Conservation (phyloP, 352 stramenopile species). For the Pythium periplocum region DNA sequence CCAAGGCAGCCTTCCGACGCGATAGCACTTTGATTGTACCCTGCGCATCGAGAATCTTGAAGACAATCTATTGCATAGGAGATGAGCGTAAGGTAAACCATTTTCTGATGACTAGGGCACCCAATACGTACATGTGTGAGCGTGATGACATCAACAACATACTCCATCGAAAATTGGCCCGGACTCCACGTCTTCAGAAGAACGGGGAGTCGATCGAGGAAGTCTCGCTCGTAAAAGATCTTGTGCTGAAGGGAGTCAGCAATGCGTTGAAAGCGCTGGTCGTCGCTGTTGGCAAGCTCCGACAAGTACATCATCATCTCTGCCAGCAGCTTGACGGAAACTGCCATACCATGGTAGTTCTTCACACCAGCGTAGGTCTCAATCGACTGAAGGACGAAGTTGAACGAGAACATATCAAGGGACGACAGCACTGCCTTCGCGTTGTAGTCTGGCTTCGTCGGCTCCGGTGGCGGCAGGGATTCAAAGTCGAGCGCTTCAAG, state of each 20-base stretch:
- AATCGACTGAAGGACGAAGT: constrained; percentile 86
- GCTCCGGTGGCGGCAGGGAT: constrained; percentile 25
- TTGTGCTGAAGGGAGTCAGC: constrained; percentile 85
- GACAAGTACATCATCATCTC: constrained; percentile 87
- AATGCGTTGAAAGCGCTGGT: constrained; percentile 75
- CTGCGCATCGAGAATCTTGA: constrained; percentile 82
- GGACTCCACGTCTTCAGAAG: constrained; percentile 77
- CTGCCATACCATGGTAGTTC: constrained; percentile 79
- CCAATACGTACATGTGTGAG: constrained; percentile 66
- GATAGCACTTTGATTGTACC: constrained; percentile 83
- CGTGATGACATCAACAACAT: constrained; percentile 77
- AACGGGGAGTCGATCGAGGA: constrained; percentile 76
- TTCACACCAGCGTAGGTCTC: constrained; percentile 79
- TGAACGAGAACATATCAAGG: constrained; percentile 90
- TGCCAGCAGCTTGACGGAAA: constrained; percentile 67
- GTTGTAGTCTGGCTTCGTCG: constrained; percentile 49
- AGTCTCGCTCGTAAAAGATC: constrained; percentile 86
- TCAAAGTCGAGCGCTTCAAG: constrained; percentile 55
- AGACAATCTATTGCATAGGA: constrained; percentile 49
- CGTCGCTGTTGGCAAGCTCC: constrained; percentile 63
- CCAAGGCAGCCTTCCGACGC: constrained; percentile 53
- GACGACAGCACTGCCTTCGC: constrained; percentile 81
- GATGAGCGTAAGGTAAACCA: constrained; percentile 1
- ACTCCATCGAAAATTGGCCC: constrained; percentile 52
- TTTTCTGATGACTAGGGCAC: too few relatives aligned